These are phyloP conservation scores for Chlorella sp. DNA, from an alignment of 139 green algal species.

Conservation along the genomic window DNA sequence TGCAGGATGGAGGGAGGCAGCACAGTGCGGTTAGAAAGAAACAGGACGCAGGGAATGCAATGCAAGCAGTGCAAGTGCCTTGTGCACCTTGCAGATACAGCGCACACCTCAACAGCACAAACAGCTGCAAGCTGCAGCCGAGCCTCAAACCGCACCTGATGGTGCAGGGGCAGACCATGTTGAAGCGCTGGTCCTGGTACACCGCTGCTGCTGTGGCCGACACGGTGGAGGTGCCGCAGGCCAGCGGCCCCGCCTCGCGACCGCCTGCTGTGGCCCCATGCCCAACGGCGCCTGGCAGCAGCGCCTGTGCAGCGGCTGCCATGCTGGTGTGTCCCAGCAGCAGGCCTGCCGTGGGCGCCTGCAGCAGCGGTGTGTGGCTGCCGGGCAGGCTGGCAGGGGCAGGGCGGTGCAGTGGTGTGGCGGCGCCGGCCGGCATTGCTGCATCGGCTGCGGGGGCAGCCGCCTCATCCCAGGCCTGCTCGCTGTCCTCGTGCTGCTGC, in stretches of 20 bases:
- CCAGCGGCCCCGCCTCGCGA: neutral
- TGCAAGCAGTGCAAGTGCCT: neutral
- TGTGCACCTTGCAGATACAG: no score
- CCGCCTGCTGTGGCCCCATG: slow-evolving; percentile 25
- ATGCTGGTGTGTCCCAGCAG: slow-evolving; percentile 5
- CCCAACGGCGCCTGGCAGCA: slow-evolving; percentile 16
- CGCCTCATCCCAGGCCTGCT: no score
- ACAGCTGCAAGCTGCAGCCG: neutral
- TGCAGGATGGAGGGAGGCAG: neutral
- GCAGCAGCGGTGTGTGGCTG: slow-evolving; percentile 17
- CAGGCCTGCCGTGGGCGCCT: neutral
- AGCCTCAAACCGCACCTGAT: neutral
- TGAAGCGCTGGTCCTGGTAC: slow-evolving; percentile 46
- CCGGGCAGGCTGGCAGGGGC: neutral
- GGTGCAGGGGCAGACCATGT: slow-evolving; percentile 42
- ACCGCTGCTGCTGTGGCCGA: slow-evolving; percentile 39
- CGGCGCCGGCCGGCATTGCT: neutral
- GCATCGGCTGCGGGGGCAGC: no score
- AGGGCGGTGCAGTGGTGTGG: neutral
- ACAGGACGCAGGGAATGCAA: neutral
- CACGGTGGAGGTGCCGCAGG: slow-evolving; percentile 15
- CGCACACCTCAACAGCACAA: no score
- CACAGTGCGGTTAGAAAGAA: neutral
- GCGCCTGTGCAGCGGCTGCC: neutral
- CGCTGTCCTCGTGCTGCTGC: neutral